These are phyloP conservation scores for Colletotrichum filicis DNA, from an alignment of 2,329 filamentous ascomycete genomes.

Conservation along the genomic window DNA sequence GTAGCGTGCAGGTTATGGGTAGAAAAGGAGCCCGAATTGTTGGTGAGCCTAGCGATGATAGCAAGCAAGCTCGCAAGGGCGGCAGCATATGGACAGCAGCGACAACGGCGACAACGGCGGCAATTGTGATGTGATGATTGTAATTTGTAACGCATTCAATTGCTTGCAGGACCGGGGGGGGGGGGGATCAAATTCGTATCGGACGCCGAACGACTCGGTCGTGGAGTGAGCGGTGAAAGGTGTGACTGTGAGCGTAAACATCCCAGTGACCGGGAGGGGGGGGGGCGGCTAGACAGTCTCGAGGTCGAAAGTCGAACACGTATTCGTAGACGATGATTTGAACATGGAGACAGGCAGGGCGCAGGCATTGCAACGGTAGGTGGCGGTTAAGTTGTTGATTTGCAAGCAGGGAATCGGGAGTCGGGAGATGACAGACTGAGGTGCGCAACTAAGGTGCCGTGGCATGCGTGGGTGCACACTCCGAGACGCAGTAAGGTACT, in stretches of 20 bases:
- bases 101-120: neutral
- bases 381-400: constrained; percentile 12
- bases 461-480: no score
- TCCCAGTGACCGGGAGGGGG: neutral
- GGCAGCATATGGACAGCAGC: neutral
- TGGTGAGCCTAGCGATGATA: neutral
- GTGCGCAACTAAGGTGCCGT: no score
- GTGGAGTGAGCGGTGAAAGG: constrained; percentile 20
- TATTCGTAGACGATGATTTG: neutral
- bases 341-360: neutral
- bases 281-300: neutral
- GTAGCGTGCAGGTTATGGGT: neutral
- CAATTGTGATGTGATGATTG: neutral
- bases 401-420: neutral
- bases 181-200: neutral
- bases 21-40: neutral
- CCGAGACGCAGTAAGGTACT: no score
- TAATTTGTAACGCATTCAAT: constrained; percentile 2
- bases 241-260: neutral
- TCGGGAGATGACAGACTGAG: neutral
- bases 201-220: constrained; percentile 27
- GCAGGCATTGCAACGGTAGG: constrained; percentile 8
- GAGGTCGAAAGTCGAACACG: neutral
- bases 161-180: constrained; percentile 9
- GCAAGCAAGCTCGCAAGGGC: neutral